These are phyloP conservation scores for Gryganskiella cystojenkinii DNA, from an alignment of 192 early-diverging fungal species.

Conservation along the genomic window DNA sequence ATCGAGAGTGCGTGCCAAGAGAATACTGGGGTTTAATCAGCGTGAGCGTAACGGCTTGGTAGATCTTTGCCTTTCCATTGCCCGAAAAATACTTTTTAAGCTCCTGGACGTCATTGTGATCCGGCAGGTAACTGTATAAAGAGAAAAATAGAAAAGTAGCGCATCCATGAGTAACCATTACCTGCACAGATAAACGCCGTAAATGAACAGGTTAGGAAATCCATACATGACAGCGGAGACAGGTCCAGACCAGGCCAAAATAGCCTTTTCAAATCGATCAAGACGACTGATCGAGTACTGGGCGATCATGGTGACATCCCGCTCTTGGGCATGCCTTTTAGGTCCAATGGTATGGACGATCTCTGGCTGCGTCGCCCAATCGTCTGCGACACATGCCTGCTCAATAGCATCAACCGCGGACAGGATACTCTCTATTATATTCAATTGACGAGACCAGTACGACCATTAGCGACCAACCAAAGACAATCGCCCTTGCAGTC, in stretches of 20 bases:
- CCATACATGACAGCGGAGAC: conserved; percentile 57
- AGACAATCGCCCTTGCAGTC: no score
- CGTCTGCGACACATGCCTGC: background rate
- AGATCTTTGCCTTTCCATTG: conserved; percentile 24
- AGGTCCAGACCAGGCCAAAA: conserved; percentile 59
- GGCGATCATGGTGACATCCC: conserved; percentile 56
- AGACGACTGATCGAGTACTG: conserved; percentile 67
- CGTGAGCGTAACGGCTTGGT: conserved; percentile 31
- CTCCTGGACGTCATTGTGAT: conserved; percentile 49
- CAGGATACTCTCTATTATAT: conserved; percentile 17
- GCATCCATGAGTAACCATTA: background rate
- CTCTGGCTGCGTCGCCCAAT: conserved; percentile 19
- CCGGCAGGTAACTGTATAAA: conserved; percentile 54
- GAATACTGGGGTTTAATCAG: conserved; percentile 61
- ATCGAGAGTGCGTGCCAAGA: conserved; percentile 38
- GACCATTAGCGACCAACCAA: background rate
- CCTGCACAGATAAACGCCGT: background rate
- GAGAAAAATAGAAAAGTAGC: background rate
- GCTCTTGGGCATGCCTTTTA: conserved; percentile 13
- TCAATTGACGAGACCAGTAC: background rate
- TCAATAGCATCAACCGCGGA: conserved; percentile 19
- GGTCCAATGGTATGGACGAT: conserved; percentile 34
- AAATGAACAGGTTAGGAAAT: background rate
- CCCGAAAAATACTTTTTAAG: conserved; percentile 53
- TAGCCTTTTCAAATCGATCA: conserved; percentile 54